Evolutionary conservation across 1,284 basidiomycete genomes (phyloP).

Genomic region (Cutaneotrichosporon sp.): DNA sequence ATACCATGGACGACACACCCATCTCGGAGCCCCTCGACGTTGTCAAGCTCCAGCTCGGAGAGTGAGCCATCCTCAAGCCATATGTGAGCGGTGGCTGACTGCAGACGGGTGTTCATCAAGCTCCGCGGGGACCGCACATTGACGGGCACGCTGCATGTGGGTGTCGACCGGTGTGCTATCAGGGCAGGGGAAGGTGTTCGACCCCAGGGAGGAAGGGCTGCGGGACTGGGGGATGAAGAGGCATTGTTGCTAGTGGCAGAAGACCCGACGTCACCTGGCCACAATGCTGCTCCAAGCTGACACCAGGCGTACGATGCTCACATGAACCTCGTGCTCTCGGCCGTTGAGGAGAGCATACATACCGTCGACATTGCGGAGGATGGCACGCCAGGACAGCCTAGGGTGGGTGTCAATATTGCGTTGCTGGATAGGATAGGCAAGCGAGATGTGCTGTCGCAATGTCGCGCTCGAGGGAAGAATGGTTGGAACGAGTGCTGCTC

Average conservation of each 20-base stretch:
- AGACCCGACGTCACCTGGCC: too few relatives aligned
- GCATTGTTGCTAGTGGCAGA: background rate
- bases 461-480: too few relatives aligned
- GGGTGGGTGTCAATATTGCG: conserved; percentile 39
- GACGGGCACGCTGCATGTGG: conserved; percentile 85
- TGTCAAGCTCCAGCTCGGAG: conserved; percentile 88
- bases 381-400: conserved; percentile 48
- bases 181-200: background rate
- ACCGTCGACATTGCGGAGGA: conserved; percentile 66
- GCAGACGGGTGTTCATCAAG: conserved; percentile 57
- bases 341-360: conserved; percentile 95
- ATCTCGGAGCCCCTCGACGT: conserved; percentile 98
- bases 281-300: conserved; percentile 5
- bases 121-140: conserved; percentile 91
- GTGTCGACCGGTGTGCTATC: too few relatives aligned
- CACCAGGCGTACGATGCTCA: conserved; percentile 94
- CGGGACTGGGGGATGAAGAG: background rate
- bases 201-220: background rate
- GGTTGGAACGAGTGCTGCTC: too few relatives aligned
- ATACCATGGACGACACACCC: conserved; percentile 56
- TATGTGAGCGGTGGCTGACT: background rate
- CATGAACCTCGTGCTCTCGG: conserved; percentile 97
- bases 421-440: too few relatives aligned
- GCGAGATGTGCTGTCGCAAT: too few relatives aligned
- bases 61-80: conserved; percentile 70